These are phyloP conservation scores for Dimocarpus longan DNA, from an alignment of 345 rosid species.

Conservation along the genomic window DNA sequence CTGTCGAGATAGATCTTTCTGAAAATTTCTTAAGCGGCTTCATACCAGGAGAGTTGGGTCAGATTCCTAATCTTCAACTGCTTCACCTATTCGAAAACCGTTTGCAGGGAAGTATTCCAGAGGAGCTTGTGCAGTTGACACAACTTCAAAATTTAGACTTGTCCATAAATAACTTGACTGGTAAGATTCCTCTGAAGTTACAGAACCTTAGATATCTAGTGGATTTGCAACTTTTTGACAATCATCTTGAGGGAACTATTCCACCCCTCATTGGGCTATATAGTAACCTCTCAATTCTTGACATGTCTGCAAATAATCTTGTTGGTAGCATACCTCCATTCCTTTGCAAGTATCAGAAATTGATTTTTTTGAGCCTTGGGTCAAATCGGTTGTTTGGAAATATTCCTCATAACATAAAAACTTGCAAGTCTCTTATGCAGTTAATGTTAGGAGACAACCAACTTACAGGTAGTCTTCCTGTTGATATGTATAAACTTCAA, in stretches of 20 bases:
- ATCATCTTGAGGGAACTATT: conserved; percentile 61
- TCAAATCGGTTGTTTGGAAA: conserved; percentile 69
- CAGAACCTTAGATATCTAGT: conserved; percentile 55
- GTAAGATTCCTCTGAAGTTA: conserved; percentile 61
- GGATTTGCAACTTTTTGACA: conserved; percentile 76
- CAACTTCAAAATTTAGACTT: conserved; percentile 67
- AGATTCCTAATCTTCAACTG: conserved; percentile 50
- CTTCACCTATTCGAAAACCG: conserved; percentile 76
- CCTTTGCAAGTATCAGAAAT: conserved; percentile 62
- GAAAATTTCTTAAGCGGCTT: conserved; percentile 67
- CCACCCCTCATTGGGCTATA: conserved; percentile 66
- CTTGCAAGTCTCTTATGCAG: conserved; percentile 63
- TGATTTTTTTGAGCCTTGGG: conserved; percentile 75
- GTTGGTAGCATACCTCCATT: conserved; percentile 66
- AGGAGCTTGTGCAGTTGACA: conserved; percentile 59
- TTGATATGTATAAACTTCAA: conserved; percentile 60
- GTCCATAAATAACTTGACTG: conserved; percentile 70
- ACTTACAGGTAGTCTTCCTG: conserved; percentile 67
- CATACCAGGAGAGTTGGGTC: conserved; percentile 64
- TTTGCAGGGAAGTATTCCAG: conserved; percentile 64
- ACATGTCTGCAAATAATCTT: conserved; percentile 64
- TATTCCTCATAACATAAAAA: conserved; percentile 61
- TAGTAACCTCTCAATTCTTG: conserved; percentile 62
- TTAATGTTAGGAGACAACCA: conserved; percentile 74
- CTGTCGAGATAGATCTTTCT: conserved; percentile 75